phyloP scores from a whole-genome alignment of 805 yeast genomes.

The Kuraishia floccosa region DNA sequence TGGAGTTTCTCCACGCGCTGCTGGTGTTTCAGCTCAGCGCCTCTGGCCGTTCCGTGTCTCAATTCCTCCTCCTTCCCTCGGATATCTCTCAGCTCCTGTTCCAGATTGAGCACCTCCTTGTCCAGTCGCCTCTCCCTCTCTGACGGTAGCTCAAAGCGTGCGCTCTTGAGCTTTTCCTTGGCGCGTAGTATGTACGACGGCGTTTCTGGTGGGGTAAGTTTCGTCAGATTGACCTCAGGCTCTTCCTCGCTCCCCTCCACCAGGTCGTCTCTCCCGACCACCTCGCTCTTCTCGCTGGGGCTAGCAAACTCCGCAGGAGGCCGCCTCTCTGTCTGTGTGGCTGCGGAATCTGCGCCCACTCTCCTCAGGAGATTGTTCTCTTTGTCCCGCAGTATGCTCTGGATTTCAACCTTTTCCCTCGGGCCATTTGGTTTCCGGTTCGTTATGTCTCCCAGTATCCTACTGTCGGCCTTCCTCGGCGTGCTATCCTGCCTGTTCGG shows the following conservation, averaged over 20 bases:
- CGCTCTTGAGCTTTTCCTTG: neutral
- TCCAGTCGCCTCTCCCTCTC: neutral
- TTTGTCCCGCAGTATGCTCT: neutral
- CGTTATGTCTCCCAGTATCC: neutral
- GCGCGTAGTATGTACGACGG: neutral
- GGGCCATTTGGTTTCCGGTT: neutral
- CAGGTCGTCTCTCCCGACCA: neutral
- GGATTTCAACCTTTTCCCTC: neutral
- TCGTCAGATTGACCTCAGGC: neutral
- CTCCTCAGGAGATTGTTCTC: neutral
- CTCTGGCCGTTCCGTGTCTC: neutral
- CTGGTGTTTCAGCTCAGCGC: no score
- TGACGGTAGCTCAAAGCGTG: neutral
- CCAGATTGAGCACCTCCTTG: neutral
- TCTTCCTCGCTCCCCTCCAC: neutral
- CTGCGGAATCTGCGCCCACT: no score
- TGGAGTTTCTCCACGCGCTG: no score
- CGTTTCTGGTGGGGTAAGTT: neutral
- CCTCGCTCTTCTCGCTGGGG: no score
- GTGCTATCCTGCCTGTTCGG: neutral
- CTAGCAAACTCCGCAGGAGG: no score
- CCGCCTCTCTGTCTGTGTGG: no score
- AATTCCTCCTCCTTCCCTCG: neutral
- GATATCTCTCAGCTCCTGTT: neutral
- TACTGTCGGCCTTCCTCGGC: neutral